Percentiles rank a stretch among this genome's conserved stretches.
These are phyloP conservation scores for Chaetoscypha palmicola DNA, from an alignment of 2,329 filamentous ascomycete genomes.

Conservation along the genomic window DNA sequence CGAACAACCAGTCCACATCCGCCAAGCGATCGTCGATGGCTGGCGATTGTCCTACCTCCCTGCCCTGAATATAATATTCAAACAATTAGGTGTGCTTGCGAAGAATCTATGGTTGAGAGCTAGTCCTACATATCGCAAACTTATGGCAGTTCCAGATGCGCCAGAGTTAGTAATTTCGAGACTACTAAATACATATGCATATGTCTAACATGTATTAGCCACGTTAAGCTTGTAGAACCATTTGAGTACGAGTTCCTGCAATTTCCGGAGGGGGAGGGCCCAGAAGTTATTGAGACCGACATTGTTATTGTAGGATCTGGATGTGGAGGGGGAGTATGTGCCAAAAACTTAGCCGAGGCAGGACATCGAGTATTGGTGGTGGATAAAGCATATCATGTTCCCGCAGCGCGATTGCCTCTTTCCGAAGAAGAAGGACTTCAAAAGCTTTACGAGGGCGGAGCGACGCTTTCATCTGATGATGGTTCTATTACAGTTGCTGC, in stretches of 20 bases:
- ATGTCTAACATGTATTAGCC: background rate
- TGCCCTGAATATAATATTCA: slow-evolving; percentile 47
- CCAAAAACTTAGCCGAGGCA: slow-evolving; percentile 72
- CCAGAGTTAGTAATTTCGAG: slow-evolving; percentile 33
- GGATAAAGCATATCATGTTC: slow-evolving; percentile 75
- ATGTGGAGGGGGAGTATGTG: slow-evolving; percentile 74
- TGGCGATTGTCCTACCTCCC: slow-evolving; percentile 56
- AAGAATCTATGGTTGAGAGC: slow-evolving; percentile 40
- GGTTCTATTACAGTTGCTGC: slow-evolving; percentile 54
- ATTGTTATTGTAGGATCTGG: slow-evolving; percentile 82
- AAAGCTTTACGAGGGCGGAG: slow-evolving; percentile 65
- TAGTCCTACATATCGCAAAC: slow-evolving; percentile 45
- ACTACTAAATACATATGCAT: slow-evolving; percentile 3
- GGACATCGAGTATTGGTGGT: slow-evolving; percentile 71
- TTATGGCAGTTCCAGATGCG: slow-evolving; percentile 52
- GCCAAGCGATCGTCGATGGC: slow-evolving; percentile 53
- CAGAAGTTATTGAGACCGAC: slow-evolving; percentile 65
- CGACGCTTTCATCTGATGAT: slow-evolving; percentile 49
- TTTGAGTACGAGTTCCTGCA: slow-evolving; percentile 30
- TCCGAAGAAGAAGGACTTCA: slow-evolving; percentile 48
- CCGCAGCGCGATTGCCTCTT: slow-evolving; percentile 69
- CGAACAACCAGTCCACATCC: slow-evolving; percentile 51
- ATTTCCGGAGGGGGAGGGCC: slow-evolving; percentile 25
- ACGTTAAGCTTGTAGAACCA: slow-evolving; percentile 3
- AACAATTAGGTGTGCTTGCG: slow-evolving; percentile 47